A percentile compares a stretch with the other conserved stretches of the same genome.
Conservation (phyloP, 306 rosid genomes). For the Acacia confusa region DNA sequence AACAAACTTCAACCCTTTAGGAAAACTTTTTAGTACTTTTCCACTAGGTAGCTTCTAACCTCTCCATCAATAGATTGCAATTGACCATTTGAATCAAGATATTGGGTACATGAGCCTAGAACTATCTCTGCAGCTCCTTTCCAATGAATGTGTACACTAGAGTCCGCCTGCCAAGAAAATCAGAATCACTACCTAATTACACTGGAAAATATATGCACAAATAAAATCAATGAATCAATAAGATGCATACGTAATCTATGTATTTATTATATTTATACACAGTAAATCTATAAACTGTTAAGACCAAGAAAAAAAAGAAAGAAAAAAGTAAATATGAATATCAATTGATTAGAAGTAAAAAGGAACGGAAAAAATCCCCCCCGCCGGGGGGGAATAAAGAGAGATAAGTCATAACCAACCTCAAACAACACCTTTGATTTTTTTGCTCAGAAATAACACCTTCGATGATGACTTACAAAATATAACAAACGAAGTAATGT, state of each 20-base stretch:
- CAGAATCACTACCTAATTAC: conserved; percentile 24
- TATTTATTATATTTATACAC: conserved; percentile 20
- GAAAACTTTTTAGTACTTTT: conserved; percentile 26
- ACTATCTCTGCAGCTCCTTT: conserved; percentile 98
- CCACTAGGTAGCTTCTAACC: conserved; percentile 45
- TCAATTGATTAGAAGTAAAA: conserved; percentile 15
- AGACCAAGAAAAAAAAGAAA: too few relatives aligned
- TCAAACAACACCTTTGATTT: not conserved
- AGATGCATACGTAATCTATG: conserved; percentile 8
- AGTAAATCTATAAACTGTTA: not conserved
- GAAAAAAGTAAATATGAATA: not conserved
- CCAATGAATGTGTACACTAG: conserved; percentile 85
- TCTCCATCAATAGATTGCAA: conserved; percentile 54
- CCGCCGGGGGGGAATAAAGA: not conserved
- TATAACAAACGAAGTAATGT: conserved; percentile 26
- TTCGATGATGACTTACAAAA: conserved; percentile 9
- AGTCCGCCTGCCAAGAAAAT: conserved; percentile 55
- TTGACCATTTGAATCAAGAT: conserved; percentile 71
- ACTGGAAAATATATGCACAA: conserved; percentile 9
- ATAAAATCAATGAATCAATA: not conserved
- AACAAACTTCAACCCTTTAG: conserved; percentile 28
- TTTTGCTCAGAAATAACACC: too few relatives aligned
- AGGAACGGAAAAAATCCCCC: too few relatives aligned
- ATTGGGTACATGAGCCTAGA: conserved; percentile 63
- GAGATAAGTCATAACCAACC: not conserved